Base-by-base conservation (phyloP, 257 asterid genomes). In the Lavandula angustifolia region DNA sequence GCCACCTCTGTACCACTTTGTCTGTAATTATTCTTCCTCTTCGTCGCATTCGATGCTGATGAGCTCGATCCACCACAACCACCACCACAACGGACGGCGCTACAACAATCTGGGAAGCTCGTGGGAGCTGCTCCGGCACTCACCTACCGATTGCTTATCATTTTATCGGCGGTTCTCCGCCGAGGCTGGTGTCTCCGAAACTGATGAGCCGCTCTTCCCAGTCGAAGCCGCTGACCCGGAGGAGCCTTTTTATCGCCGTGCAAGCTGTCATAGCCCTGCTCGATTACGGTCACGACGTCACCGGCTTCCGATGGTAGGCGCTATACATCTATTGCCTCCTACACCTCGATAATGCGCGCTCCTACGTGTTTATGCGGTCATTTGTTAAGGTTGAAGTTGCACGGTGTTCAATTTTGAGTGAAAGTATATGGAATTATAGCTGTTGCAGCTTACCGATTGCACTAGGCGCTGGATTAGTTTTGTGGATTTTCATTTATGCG, bases 231-330 rank as follows among this genome's bases (percentile, higher is more conserved):
- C 76, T 5, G 75, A 60, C 34, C n/a, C 72, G 5, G 73, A 66
- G 43, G 80, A 76, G 59, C 68, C 68, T 60, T 40, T 31, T 78
- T 75, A 40, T 78, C 60, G 78, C 80, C 3, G 76, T 75, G n/a
- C 65, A 66, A 34, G 77, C 75, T 54, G 65, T 78, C 63, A 78
- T 72, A 9, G 78, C 82, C 34, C 35, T 78, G 69, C 84, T 83
- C 55, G 84, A 80, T 72, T 62, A 68, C 32, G 80, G 78, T 68
- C 89, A 83, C 70, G 78, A 76, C 40, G 58, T 64, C 13, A 67
- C 84, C 57, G 81, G 73, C 60, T 69, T 83, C 52, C 86, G 84
- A 17, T 80, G 89, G 89, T 83, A 74, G 70, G 70, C 27, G 27
- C 34, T 14, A 38, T 18, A 18, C 35, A n/a, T 56, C 22, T 54